Conservation (phyloP, 805 yeast genomes). For the Isabelozyma pseudorhagii region DNA sequence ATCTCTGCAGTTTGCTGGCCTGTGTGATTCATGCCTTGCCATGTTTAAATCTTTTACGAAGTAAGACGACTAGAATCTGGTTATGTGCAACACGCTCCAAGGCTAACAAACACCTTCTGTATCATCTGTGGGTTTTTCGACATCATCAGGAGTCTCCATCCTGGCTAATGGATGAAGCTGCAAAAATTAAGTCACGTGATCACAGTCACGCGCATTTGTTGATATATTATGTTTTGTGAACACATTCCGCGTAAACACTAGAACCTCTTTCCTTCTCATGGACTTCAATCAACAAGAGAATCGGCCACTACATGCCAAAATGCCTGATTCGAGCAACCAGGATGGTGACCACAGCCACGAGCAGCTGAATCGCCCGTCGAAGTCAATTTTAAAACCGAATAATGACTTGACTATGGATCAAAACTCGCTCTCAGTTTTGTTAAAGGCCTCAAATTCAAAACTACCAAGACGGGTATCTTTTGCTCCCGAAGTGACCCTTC, state of each 20-base stretch:
- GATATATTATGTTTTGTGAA: not conserved
- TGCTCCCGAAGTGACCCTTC: constrained; percentile 72
- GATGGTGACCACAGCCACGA: not conserved
- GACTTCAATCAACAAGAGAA: not conserved
- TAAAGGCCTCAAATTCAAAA: not conserved
- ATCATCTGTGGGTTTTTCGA: too few species aligned
- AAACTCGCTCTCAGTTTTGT: not conserved
- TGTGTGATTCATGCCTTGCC: too few species aligned
- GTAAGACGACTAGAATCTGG: too few species aligned
- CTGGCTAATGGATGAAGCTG: too few species aligned
- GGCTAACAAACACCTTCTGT: too few species aligned
- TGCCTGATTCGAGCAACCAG: not conserved
- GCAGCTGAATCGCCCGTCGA: not conserved
- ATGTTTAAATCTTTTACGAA: too few species aligned
- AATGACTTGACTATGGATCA: not conserved
- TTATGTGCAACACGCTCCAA: too few species aligned
- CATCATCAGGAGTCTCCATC: too few species aligned
- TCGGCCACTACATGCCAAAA: not conserved
- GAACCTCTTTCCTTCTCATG: not conserved
- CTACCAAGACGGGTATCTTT: constrained; percentile 62
- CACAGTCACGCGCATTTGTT: not conserved
- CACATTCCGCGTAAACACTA: not conserved
- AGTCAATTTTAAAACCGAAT: not conserved
- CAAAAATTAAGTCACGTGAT: not conserved
- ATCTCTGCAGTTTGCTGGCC: too few species aligned